phyloP scores from a whole-genome alignment of 2,329 filamentous ascomycete genomes.

The Geosmithia putterillii region DNA sequence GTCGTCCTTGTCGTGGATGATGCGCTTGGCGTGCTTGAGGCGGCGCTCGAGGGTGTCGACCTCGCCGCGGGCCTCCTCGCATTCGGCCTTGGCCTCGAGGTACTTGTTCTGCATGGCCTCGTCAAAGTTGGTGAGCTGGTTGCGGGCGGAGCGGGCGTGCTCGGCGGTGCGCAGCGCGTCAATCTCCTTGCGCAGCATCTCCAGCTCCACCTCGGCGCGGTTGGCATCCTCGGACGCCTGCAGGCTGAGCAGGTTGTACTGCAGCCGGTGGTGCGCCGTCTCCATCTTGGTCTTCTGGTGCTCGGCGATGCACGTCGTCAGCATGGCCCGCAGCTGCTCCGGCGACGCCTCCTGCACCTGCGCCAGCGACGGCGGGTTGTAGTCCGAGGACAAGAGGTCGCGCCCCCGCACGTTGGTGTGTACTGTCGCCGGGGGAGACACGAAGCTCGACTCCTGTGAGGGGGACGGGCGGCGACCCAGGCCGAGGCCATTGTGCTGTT shows the following conservation, averaged over 20 bases:
- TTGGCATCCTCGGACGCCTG: constrained; percentile 78
- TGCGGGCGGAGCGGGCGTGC: constrained; percentile 48
- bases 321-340: constrained; percentile 44
- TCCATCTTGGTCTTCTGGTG: constrained; percentile 61
- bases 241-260: constrained; percentile 72
- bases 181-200: constrained; percentile 80
- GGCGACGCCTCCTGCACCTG: constrained; percentile 39
- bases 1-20: constrained; percentile 68
- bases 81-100: constrained; percentile 51
- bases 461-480: constrained; percentile 14
- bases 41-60: constrained; percentile 52
- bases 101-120: constrained; percentile 42
- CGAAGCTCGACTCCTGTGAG: constrained; percentile 34
- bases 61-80: constrained; percentile 54
- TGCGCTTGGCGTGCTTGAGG: constrained; percentile 60
- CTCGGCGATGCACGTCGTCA: constrained; percentile 41
- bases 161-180: constrained; percentile 70
- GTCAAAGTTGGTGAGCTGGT: constrained; percentile 36
- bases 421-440: constrained; percentile 41
- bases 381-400: constrained; percentile 21
- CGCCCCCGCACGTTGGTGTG: constrained; percentile 19
- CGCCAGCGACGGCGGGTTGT: constrained; percentile 30
- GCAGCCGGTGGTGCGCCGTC: constrained; percentile 79
- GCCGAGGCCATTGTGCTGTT: constrained; percentile 10
- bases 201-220: constrained; percentile 79